A percentile compares a stretch with the other conserved stretches of the same genome.
These are phyloP conservation scores for Backusella parvicylindrica DNA, from an alignment of 192 early-diverging fungal species.

Conservation along the genomic window DNA sequence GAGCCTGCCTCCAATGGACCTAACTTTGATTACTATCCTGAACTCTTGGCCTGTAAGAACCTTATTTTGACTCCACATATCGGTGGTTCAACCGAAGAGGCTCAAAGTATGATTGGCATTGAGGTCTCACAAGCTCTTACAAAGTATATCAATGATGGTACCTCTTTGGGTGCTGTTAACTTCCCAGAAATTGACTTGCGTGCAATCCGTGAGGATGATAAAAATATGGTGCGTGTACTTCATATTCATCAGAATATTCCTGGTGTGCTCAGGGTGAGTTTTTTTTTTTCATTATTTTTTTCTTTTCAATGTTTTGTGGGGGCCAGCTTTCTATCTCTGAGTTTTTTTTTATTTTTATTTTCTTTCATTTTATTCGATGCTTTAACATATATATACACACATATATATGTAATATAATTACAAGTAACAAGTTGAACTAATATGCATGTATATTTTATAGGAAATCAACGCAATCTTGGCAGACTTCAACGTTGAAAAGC, in stretches of 20 bases:
- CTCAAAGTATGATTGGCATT: slow-evolving; percentile 93
- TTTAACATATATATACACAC: not conserved
- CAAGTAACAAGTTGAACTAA: not conserved
- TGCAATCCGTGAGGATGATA: slow-evolving; percentile 69
- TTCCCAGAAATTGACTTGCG: slow-evolving; percentile 93
- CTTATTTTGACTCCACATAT: slow-evolving; percentile 98
- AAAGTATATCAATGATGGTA: slow-evolving; percentile 88
- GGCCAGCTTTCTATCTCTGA: not conserved
- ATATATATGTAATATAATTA: not conserved
- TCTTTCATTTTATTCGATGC: not conserved
- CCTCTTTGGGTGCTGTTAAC: slow-evolving; percentile 93
- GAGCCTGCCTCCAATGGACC: slow-evolving; percentile 93
- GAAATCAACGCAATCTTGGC: slow-evolving; percentile 93
- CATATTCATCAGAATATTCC: slow-evolving; percentile 92
- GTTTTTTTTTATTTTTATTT: not conserved
- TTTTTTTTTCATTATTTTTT: not conserved
- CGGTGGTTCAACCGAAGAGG: slow-evolving; percentile 99
- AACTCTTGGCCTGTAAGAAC: slow-evolving; percentile 82
- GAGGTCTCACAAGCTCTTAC: slow-evolving; percentile 86
- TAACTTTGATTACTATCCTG: slow-evolving; percentile 53
- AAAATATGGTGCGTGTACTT: slow-evolving; percentile 81
- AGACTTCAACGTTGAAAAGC: slow-evolving; percentile 97
- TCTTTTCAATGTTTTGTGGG: not conserved
- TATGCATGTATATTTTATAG: slow-evolving; percentile 13
- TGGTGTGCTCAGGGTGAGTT: slow-evolving; percentile 74